Evolutionary conservation across 805 yeast species (phyloP).

Genomic region (Ogataea nakhonphanomensis): DNA sequence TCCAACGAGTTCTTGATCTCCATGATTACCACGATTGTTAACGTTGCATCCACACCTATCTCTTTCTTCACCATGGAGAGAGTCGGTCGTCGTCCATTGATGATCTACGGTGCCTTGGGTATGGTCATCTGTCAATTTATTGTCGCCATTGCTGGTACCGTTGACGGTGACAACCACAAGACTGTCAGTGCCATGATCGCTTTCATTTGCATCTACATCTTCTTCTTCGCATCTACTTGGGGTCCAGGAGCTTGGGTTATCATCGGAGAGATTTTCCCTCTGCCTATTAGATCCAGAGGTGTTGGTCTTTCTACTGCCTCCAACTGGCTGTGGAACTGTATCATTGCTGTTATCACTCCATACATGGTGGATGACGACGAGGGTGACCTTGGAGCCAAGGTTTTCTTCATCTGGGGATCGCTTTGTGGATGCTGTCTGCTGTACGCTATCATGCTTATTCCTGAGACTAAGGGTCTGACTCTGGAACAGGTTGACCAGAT

Average conservation of each 20-base stretch:
- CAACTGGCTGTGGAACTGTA: conserved; percentile 77
- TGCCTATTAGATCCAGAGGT: conserved; percentile 71
- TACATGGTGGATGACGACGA: conserved; percentile 63
- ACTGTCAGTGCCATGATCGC: conserved; percentile 35
- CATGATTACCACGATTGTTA: conserved; percentile 51
- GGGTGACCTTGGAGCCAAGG: conserved; percentile 59
- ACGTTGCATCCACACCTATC: conserved; percentile 50
- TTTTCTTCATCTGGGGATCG: conserved; percentile 72
- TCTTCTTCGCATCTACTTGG: conserved; percentile 80
- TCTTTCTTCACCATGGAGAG: conserved; percentile 53
- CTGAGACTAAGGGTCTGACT: conserved; percentile 77
- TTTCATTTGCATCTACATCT: conserved; percentile 59
- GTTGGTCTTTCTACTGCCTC: conserved; percentile 69
- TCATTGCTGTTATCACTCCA: conserved; percentile 74
- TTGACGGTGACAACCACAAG: conserved; percentile 26
- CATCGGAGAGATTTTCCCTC: conserved; percentile 61
- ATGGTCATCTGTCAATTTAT: conserved; percentile 55
- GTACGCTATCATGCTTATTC: conserved; percentile 70
- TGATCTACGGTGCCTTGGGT: conserved; percentile 48
- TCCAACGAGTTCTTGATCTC: conserved; percentile 49
- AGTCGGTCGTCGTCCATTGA: conserved; percentile 54
- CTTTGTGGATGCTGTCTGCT: conserved; percentile 43
- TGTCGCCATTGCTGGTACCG: conserved; percentile 43
- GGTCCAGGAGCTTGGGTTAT: conserved; percentile 78
- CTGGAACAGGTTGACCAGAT: conserved; percentile 72